Percentiles rank a stretch among this genome's conserved stretches.
Evolutionary conservation across 176 grass and related monocot species (phyloP).

Genomic region (Areca catechu): DNA sequence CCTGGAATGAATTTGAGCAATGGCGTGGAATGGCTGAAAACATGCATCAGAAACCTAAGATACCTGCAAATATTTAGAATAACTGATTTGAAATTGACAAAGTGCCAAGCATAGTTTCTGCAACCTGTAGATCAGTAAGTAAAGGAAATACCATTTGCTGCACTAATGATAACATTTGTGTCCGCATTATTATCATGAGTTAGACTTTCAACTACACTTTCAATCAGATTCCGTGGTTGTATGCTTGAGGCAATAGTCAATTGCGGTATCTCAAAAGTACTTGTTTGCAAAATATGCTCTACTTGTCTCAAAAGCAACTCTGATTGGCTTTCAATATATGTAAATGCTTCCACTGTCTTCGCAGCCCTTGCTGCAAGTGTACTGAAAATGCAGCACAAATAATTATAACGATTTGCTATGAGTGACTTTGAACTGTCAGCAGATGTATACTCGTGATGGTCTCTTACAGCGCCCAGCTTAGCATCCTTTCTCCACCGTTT

Average conservation of each 20-base stretch:
- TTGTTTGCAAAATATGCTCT: slow-evolving; percentile 61
- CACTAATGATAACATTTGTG: slow-evolving; percentile 28
- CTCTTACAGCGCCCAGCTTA: neutral
- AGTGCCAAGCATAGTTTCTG: too few relatives aligned
- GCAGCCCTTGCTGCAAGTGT: slow-evolving; percentile 74
- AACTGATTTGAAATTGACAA: too few relatives aligned
- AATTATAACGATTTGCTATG: slow-evolving; percentile 32
- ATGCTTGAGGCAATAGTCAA: slow-evolving; percentile 38
- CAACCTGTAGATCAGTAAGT: neutral
- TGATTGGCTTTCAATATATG: slow-evolving; percentile 64
- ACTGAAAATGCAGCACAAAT: slow-evolving; percentile 54
- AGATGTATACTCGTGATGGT: neutral
- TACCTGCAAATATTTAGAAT: too few relatives aligned
- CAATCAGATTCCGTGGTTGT: slow-evolving; percentile 51
- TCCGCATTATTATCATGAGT: slow-evolving; percentile 42
- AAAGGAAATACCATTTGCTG: slow-evolving; percentile 42
- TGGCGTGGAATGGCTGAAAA: too few relatives aligned
- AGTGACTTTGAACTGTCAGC: slow-evolving; percentile 13
- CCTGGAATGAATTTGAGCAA: too few relatives aligned
- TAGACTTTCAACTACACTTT: slow-evolving; percentile 36
- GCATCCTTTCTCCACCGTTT: slow-evolving; percentile 22
- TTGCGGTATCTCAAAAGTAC: slow-evolving; percentile 45
- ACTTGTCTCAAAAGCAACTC: slow-evolving; percentile 56
- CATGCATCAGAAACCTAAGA: too few relatives aligned
- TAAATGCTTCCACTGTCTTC: slow-evolving; percentile 52